Base-by-base conservation (phyloP, 2,329 filamentous ascomycete species). In the Cordyceps pruinosa region DNA sequence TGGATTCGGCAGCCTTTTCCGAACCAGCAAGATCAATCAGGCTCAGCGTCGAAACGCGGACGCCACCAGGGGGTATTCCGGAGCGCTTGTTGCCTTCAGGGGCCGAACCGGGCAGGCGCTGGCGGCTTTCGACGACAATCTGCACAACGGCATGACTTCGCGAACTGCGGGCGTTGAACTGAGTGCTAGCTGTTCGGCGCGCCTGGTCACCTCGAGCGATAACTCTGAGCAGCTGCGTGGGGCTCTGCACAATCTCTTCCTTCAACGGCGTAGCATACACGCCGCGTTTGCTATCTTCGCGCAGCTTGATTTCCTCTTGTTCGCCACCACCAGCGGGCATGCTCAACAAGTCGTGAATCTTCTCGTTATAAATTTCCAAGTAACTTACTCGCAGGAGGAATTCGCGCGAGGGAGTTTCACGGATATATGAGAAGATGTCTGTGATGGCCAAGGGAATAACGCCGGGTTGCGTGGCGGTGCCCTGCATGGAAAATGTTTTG, bases 401-500 rank as follows among this genome's bases (percentile, higher is more conserved):
- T 68, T 99, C 94, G 59, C 94, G 83, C 35, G 91, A 90, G 0
- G 94, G 94, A 1, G 94, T 97, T 74, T 99, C 94, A 58, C 94
- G 87, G 64, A 99, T 99, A 71, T 97, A 99, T 0, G 94, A 97
- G 72, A 99, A 99, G 53, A 99, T 99, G 69, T 99, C 94, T 61
- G 94, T 97, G 65, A 99, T 97, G 39, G 94, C 94, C 39, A 97
- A 79, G 7, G 94, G 94, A 57, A 99, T 99, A 28, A 99, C 94
- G 75, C 94, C 94, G 1, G 94, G 94, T 39, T 91, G 96, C 3
- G 89, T 90, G 46, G 92, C 91, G 12, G 94, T 99, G 65, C 94
- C 94, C 76, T 99, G 94, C 94, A 99, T 99, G 39, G 93, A 97
- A 71, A 97, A 99, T 1, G 94, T 99, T 76, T 99, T 99, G 64